These are phyloP conservation scores for Vitis amurensis DNA, from an alignment of 164 flowering plant species.

Conservation along the genomic window DNA sequence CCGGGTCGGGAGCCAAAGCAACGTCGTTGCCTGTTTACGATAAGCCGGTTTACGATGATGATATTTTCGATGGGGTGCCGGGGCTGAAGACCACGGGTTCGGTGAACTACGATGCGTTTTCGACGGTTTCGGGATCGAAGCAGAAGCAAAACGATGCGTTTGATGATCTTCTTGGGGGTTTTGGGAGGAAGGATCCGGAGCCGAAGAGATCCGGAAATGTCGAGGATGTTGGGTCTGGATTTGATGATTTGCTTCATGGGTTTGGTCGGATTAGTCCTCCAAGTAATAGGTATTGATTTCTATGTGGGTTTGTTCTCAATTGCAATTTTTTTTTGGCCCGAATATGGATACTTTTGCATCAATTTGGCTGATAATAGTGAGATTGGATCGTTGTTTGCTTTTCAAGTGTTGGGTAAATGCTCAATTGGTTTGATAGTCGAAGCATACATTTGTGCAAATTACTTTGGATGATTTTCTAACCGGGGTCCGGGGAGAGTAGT, in stretches of 20 bases:
- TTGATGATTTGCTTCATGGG: constrained; percentile 63
- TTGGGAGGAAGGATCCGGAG: constrained; percentile 29
- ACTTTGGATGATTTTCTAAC: no score
- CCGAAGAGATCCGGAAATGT: constrained; percentile 20
- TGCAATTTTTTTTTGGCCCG: neutral
- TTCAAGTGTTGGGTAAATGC: no score
- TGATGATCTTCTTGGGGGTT: constrained; percentile 30
- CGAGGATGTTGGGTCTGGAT: constrained; percentile 28
- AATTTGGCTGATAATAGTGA: no score
- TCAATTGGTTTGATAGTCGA: no score
- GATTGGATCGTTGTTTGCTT: no score
- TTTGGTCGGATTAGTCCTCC: constrained; percentile 43
- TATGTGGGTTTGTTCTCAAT: neutral
- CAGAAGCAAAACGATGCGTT: constrained; percentile 11
- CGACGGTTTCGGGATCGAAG: neutral
- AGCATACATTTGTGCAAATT: no score
- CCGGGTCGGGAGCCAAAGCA: neutral
- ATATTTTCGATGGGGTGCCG: constrained; percentile 23
- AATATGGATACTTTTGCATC: no score
- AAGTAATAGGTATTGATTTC: constrained; percentile 32
- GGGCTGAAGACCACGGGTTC: constrained; percentile 17
- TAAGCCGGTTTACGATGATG: constrained; percentile 30
- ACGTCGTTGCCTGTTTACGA: constrained; percentile 21
- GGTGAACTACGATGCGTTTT: constrained; percentile 19
- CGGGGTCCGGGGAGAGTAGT: no score